Percentiles rank a stretch among this genome's conserved stretches.
These are phyloP conservation scores for Saposhnikovia divaricata DNA, from an alignment of 129 eudicot genomes.

Conservation along the genomic window DNA sequence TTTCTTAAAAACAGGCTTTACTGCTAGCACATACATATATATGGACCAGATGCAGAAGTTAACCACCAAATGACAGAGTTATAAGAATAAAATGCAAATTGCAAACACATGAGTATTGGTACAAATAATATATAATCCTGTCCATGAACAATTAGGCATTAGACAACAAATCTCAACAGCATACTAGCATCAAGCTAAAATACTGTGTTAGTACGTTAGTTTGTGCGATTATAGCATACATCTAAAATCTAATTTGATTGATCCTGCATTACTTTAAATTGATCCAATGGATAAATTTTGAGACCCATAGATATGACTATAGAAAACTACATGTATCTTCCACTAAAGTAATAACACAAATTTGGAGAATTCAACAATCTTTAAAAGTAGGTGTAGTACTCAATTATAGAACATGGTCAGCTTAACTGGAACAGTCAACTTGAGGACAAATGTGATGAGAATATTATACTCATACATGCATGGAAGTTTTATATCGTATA, in stretches of 20 bases:
- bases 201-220: background rate
- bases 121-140: constrained; percentile 4
- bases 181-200: background rate
- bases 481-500: background rate
- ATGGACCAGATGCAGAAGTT: constrained; percentile 1
- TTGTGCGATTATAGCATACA: background rate
- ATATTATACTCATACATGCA: background rate
- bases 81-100: background rate
- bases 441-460: background rate
- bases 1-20: background rate
- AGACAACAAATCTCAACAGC: background rate
- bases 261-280: background rate
- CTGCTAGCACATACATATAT: constrained; percentile 1
- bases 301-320: background rate
- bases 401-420: background rate
- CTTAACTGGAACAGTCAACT: background rate
- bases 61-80: background rate
- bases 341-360: background rate
- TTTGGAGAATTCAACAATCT: background rate
- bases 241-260: background rate
- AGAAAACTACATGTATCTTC: background rate
- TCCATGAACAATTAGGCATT: background rate
- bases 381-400: background rate
- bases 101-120: background rate
- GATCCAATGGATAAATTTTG: background rate